Base-by-base conservation (phyloP, 352 stramenopile genomes). In the Globisporangium spinosum region DNA sequence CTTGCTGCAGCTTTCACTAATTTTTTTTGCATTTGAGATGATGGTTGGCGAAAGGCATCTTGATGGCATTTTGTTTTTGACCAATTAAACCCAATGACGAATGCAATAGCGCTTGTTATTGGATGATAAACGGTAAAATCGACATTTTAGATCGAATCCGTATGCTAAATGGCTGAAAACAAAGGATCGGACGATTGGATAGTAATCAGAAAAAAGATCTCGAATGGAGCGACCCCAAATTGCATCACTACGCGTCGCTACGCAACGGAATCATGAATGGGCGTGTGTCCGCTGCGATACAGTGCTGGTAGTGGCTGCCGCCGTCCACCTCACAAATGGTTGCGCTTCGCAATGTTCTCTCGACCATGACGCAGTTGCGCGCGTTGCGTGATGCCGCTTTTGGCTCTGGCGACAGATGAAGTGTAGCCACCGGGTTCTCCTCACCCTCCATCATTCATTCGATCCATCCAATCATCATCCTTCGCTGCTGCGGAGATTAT, bases 121-220 rank as follows among this genome's bases (percentile, higher is more conserved):
- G 40, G 40, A n/a, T 49, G 15, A n/a, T n/a, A 47, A 47, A 47
- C 15, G 38, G 0, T 1, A 45, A 6, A 45, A 20, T 1, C 4
- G 38, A 22, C 3, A 23, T 23, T 51, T 51, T 51, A 22, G 5
- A 51, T 6, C 43, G 22, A 6, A n/a, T n/a, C 2, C 17, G 17
- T 7, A 49, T 29, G 20, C 0, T 55, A 15, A 55, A 15, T 56
- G 49, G 49, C 49, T 56, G 49, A 27, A 56, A 56, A 29, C n/a
- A 8, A 27, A 8, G 8, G n/a, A 56, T 4, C 2, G 22, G 6
- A 29, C 4, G 49, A 56, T 27, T 27, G 49, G n/a, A 25, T 27
- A 56, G n/a, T 29, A 29, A 56, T 56, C 49, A 56, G 49, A 56
- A 56, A 51, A 51, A 56, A 27, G 49, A 56, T 56, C 49, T 56